phyloP scores from a whole-genome alignment of 208 protist species.

The Histomonas meleagridis region DNA sequence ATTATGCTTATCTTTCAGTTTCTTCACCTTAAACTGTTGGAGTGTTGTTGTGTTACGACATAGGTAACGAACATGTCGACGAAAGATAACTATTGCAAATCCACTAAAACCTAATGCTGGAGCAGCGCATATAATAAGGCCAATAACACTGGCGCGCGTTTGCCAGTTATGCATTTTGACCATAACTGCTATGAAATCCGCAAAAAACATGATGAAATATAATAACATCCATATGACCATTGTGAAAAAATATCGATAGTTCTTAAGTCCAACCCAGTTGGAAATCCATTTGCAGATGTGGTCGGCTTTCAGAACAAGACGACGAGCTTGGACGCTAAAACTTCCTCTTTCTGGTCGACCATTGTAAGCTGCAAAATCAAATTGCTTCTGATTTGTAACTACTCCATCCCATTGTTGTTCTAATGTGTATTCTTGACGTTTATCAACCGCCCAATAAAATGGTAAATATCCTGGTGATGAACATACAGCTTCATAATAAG shows the following conservation, averaged over 20 bases:
- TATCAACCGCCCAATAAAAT: not conserved
- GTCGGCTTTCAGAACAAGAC: not conserved
- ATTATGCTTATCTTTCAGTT: constrained; percentile 19
- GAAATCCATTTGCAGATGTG: not conserved
- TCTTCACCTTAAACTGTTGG: not conserved
- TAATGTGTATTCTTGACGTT: not conserved
- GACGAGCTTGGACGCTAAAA: not conserved
- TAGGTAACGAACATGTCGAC: not conserved
- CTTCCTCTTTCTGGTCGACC: not conserved
- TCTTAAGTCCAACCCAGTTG: not conserved
- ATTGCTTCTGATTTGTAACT: not conserved
- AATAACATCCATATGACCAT: not conserved
- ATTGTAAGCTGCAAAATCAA: not conserved
- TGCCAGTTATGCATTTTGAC: not conserved
- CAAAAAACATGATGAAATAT: not conserved
- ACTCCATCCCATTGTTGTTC: not conserved
- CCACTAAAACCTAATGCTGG: not conserved
- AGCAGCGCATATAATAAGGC: not conserved
- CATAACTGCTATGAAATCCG: not conserved
- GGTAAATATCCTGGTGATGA: not conserved
- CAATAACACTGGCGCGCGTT: not conserved
- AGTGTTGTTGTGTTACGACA: not conserved
- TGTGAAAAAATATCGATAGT: not conserved
- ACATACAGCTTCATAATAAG: not conserved
- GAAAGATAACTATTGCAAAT: not conserved